phyloP scores from a whole-genome alignment of 176 grass and related monocot genomes.

The Paspalum vaginatum region DNA sequence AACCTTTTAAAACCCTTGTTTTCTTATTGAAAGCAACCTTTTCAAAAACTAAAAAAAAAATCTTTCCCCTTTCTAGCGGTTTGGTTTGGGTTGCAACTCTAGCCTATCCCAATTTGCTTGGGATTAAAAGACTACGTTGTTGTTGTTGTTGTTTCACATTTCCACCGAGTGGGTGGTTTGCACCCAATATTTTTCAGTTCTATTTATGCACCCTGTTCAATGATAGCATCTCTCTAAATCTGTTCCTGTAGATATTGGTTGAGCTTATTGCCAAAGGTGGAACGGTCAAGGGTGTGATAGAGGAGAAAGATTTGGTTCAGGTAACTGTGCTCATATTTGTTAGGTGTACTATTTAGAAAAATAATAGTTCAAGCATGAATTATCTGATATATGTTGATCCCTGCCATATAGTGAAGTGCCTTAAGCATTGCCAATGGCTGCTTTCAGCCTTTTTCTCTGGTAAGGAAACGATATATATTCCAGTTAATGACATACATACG shows the following conservation, averaged over 20 bases:
- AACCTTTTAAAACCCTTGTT: no score
- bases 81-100: no score
- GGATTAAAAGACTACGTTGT: no score
- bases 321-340: conserved; percentile 40
- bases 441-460: background rate
- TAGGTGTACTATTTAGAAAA: conserved; percentile 15
- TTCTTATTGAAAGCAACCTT: no score
- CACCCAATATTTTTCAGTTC: no score
- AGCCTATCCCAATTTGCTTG: no score
- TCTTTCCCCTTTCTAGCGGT: no score
- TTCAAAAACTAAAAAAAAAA: no score
- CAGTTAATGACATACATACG: background rate
- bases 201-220: background rate
- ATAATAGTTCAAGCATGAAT: background rate
- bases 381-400: background rate
- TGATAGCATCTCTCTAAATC: background rate
- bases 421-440: background rate
- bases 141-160: no score
- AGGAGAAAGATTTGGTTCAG: conserved; percentile 97
- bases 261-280: conserved; percentile 84
- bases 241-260: conserved; percentile 65
- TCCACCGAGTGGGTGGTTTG: no score
- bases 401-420: background rate
- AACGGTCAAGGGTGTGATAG: conserved; percentile 78
- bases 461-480: background rate